A percentile compares a stretch with the other conserved stretches of the same genome.
Evolutionary conservation across 228 moss, liverwort and hornwort species (phyloP).

Genomic region (Sphagnum magellanicum): DNA sequence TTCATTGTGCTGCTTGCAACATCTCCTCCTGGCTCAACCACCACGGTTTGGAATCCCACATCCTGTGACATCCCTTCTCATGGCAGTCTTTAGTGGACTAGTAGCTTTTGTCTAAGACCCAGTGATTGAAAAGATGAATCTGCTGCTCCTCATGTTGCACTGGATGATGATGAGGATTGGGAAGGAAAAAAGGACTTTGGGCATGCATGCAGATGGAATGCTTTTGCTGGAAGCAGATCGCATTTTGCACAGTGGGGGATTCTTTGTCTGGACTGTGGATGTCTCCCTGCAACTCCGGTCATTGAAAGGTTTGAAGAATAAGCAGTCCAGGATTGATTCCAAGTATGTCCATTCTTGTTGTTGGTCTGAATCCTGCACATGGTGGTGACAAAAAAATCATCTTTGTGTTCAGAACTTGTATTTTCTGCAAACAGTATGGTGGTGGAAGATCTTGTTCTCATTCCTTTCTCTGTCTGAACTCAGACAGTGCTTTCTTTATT

Average conservation of each 20-base stretch:
- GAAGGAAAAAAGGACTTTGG: not conserved
- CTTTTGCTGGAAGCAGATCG: constrained; percentile 73
- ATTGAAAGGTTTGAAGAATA: no score
- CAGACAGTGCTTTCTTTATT: no score
- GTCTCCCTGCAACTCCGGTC: constrained; percentile 1
- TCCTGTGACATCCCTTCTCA: not conserved
- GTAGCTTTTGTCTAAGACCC: not conserved
- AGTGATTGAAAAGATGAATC: not conserved
- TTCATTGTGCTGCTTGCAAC: constrained; percentile 72
- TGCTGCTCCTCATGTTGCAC: not conserved
- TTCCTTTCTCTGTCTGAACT: no score
- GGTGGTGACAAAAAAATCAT: no score
- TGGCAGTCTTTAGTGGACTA: not conserved
- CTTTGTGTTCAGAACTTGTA: no score
- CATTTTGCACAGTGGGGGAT: constrained; percentile 67
- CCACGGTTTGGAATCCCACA: not conserved
- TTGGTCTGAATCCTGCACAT: no score
- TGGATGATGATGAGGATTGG: not conserved
- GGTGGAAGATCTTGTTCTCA: no score
- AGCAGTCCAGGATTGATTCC: no score
- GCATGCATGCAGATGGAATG: constrained; percentile 39
- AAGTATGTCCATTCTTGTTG: no score
- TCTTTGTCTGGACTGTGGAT: constrained; percentile 54
- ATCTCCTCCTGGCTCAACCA: constrained; percentile 17
- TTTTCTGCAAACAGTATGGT: no score